A percentile compares a stretch with the other conserved stretches of the same genome.
Conservation (phyloP, 148 eudicot genomes). For the Linanthus parryae region DNA sequence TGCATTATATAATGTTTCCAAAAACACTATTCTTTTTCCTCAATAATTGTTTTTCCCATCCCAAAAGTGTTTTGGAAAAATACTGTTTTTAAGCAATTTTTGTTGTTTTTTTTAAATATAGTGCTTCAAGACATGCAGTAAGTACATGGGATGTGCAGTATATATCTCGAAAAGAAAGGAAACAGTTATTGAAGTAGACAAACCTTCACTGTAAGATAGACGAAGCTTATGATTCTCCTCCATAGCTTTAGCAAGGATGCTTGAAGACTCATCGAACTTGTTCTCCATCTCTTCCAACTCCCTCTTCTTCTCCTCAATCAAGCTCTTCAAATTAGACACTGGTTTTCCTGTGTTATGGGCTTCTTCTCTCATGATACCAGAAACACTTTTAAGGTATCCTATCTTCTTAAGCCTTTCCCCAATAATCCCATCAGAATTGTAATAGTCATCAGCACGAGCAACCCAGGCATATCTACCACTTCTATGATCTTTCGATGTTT, state of each 20-base stretch:
- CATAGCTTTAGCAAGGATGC: constrained; percentile 37
- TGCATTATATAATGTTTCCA: too few relatives aligned
- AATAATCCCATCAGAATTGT: constrained; percentile 48
- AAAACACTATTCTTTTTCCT: too few relatives aligned
- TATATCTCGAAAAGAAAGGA: too few relatives aligned
- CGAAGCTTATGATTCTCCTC: constrained; percentile 79
- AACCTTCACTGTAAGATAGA: constrained; percentile 79
- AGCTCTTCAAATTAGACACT: constrained; percentile 52
- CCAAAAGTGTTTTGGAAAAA: too few relatives aligned
- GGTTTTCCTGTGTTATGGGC: constrained; percentile 53
- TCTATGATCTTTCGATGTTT: constrained; percentile 33
- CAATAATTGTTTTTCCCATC: too few relatives aligned
- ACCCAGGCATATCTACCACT: constrained; percentile 84
- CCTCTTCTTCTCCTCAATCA: constrained; percentile 61
- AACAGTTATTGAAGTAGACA: too few relatives aligned
- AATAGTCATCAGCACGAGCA: constrained; percentile 95
- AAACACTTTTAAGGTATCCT: constrained; percentile 70
- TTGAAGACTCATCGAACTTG: constrained; percentile 48
- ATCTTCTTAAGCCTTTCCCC: constrained; percentile 82
- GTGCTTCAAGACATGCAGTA: too few relatives aligned
- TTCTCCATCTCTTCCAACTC: constrained; percentile 50
- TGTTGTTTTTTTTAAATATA: too few relatives aligned
- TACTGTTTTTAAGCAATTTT: too few relatives aligned
- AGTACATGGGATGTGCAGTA: too few relatives aligned
- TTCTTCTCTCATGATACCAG: constrained; percentile 74